Base-by-base conservation (phyloP, 1,139 yeast species). In the Debaryomyces udenii region DNA sequence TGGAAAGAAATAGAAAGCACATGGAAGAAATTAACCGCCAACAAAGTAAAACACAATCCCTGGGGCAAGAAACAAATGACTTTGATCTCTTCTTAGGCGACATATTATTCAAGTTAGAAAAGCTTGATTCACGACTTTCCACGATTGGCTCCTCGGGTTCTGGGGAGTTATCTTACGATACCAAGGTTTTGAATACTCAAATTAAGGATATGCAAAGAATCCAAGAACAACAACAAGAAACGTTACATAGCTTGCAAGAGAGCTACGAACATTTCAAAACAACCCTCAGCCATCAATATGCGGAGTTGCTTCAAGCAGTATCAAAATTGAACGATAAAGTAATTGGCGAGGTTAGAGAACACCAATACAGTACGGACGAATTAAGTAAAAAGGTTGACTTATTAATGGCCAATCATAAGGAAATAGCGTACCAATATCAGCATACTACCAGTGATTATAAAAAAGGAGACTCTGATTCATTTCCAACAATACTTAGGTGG, bases 301-400 rank as follows among this genome's bases (percentile, higher is more conserved):
- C 63, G 2, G 68, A 70, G 42, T 53, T 72, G 50, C 57, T 68
- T 16, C 52, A 52, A 3, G 62, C 76, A 0, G 55, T 73, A 4
- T 50, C 68, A 2, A 53, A 53, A 37, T 52, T 70, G 15, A 70
- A 70, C 44, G 70, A 70, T 40, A 68, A 62, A 41, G 65, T 71
- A 7, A 67, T 73, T 40, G 73, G 73, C 2, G 78, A 72, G 50
- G 74, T 74, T 3, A 62, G 74, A 49, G 75, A 68, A 45, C 76
- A 74, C 32, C 76, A 70, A 41, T 56, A 48, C 38, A 62, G 65
- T 15, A 61, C 67, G 38, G 68, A 62, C 14, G 70, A 64, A 39
- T 43, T 72, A 14, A 51, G 62, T 14, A 62, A 58, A 35, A 72
- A 73, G 45, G 76, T 74, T 3, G 76, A 71, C 44, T 53, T 71